A percentile compares a stretch with the other conserved stretches of the same genome.
phyloP scores from a whole-genome alignment of 306 rosid genomes.

The Luffa acutangula region DNA sequence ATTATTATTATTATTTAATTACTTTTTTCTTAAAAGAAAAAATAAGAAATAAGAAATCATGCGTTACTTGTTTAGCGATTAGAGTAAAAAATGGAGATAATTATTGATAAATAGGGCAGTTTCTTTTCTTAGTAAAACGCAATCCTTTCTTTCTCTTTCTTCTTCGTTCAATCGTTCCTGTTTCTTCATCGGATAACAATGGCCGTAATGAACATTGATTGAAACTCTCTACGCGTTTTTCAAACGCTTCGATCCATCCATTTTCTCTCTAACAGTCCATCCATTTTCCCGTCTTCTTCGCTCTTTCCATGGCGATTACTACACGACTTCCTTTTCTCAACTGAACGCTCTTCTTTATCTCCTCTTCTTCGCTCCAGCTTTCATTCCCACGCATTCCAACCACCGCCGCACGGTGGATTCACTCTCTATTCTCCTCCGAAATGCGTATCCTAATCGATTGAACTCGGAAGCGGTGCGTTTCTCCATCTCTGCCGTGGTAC shows the following conservation, averaged over 20 bases:
- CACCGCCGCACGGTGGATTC: neutral
- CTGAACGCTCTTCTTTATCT: neutral
- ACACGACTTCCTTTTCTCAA: neutral
- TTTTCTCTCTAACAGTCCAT: neutral
- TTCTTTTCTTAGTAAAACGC: too few species aligned
- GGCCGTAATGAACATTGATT: neutral
- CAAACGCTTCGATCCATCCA: too few species aligned
- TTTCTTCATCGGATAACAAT: neutral
- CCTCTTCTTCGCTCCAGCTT: neutral
- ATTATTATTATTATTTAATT: too few species aligned
- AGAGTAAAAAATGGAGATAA: too few species aligned
- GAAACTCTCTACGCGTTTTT: neutral
- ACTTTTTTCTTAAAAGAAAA: too few species aligned
- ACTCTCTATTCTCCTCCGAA: neutral
- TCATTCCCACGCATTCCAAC: neutral
- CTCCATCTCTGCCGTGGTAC: too few species aligned
- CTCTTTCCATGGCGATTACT: neutral
- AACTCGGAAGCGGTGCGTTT: neutral
- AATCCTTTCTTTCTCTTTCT: too few species aligned
- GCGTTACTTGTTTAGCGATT: too few species aligned
- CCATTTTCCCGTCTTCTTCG: neutral
- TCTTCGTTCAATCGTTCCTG: neutral
- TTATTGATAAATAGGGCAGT: too few species aligned
- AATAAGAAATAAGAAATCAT: too few species aligned
- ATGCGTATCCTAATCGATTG: neutral